Conservation (phyloP, 352 stramenopile species). For the Globisporangium heterothallicum region DNA sequence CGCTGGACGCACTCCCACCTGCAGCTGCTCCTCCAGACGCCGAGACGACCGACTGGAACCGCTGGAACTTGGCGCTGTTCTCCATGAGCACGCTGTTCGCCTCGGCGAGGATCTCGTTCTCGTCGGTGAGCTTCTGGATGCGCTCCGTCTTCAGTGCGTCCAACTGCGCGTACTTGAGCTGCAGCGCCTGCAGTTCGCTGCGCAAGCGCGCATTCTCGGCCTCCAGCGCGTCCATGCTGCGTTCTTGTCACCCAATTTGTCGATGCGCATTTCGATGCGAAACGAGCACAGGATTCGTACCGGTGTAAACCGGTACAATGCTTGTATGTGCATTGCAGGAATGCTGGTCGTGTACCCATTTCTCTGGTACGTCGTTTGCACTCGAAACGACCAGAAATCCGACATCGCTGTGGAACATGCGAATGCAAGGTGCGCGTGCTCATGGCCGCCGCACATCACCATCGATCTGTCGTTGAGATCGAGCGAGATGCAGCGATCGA, state of each 20-base stretch:
- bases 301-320: too few relatives aligned
- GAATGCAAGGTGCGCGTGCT: too few relatives aligned
- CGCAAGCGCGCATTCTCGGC: slow-evolving; percentile 44
- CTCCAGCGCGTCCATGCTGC: slow-evolving; percentile 23
- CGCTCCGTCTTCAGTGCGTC: slow-evolving; percentile 20
- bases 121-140: slow-evolving; percentile 59
- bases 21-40: neutral
- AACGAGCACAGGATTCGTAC: too few relatives aligned
- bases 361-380: neutral
- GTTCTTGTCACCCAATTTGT: slow-evolving; percentile 12
- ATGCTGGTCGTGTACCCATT: neutral
- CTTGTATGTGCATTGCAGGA: too few relatives aligned
- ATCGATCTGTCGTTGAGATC: neutral
- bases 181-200: slow-evolving; percentile 35
- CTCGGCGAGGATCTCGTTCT: slow-evolving; percentile 72
- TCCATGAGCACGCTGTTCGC: slow-evolving; percentile 64
- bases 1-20: neutral
- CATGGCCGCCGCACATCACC: neutral
- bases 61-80: slow-evolving; percentile 31
- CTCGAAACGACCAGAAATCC: slow-evolving; percentile 12
- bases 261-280: too few relatives aligned
- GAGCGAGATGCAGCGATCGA: slow-evolving; percentile 31
- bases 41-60: neutral
- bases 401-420: too few relatives aligned
- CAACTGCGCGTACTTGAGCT: slow-evolving; percentile 48